These are phyloP conservation scores for Camellia lanceoleosa DNA, from an alignment of 148 eudicot genomes.

Conservation along the genomic window DNA sequence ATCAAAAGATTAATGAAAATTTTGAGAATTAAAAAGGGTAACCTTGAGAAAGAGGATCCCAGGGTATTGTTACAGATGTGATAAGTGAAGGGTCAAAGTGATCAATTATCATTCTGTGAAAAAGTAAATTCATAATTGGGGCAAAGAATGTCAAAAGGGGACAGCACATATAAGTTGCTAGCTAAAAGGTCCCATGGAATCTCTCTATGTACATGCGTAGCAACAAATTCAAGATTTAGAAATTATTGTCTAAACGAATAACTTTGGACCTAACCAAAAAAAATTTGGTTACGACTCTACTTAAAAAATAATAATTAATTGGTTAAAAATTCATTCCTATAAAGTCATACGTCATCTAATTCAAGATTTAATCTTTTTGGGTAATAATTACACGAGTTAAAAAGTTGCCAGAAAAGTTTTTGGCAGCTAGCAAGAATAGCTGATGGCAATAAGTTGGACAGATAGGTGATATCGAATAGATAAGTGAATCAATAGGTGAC, in stretches of 20 bases:
- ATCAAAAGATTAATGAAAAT: neutral
- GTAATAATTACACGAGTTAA: too few species aligned
- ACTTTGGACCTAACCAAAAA: neutral
- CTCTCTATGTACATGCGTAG: neutral
- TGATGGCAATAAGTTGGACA: too few species aligned
- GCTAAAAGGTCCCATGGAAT: neutral
- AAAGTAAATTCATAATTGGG: neutral
- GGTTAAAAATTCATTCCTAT: too few species aligned
- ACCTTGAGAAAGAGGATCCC: neutral
- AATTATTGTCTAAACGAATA: slow-evolving; percentile 8
- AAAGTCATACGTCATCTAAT: too few species aligned
- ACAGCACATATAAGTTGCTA: neutral
- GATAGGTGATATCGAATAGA: too few species aligned
- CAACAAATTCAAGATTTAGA: slow-evolving; percentile 11
- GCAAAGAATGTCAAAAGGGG: neutral
- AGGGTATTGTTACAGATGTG: neutral
- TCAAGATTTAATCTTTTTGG: too few species aligned
- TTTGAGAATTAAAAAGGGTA: neutral
- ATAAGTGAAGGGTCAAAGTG: neutral
- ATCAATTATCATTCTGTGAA: slow-evolving; percentile 10
- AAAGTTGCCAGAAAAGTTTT: too few species aligned
- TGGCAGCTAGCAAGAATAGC: too few species aligned
- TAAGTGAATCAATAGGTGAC: too few species aligned
- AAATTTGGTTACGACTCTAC: neutral
- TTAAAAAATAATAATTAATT: too few species aligned